Percentiles rank a stretch among this genome's conserved stretches.
Conservation (phyloP, 2,329 filamentous ascomycete species). For the Aspergillus ibericus region DNA sequence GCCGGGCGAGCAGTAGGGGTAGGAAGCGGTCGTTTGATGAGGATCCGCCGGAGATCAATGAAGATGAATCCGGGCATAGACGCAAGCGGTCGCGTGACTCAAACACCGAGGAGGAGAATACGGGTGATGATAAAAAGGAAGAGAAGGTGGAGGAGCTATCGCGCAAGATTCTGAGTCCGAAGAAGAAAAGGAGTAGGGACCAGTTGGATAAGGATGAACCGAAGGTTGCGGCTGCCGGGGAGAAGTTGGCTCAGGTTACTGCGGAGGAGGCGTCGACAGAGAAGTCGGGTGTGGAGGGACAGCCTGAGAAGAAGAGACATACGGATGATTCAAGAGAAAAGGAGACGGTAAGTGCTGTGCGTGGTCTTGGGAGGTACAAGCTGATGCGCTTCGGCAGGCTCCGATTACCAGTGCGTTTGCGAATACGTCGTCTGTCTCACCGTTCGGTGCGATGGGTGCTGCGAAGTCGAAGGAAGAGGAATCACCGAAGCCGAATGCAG, state of each 20-base stretch:
- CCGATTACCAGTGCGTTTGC: slow-evolving; percentile 43
- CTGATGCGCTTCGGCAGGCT: slow-evolving; percentile 21
- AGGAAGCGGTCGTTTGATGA: slow-evolving; percentile 41
- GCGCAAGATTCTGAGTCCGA: slow-evolving; percentile 34
- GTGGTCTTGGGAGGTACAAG: background rate
- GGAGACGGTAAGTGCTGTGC: slow-evolving; percentile 25
- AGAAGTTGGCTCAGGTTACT: slow-evolving; percentile 15
- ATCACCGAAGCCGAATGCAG: slow-evolving; percentile 28
- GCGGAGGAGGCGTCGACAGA: slow-evolving; percentile 14
- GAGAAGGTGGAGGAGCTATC: slow-evolving; percentile 18
- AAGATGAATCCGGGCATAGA: slow-evolving; percentile 32
- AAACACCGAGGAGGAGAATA: slow-evolving; percentile 31
- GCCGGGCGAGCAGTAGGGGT: slow-evolving; percentile 25
- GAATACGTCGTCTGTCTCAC: slow-evolving; percentile 45
- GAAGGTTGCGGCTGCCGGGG: slow-evolving; percentile 18
- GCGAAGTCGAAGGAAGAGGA: slow-evolving; percentile 28
- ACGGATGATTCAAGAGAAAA: slow-evolving; percentile 45
- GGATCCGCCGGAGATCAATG: slow-evolving; percentile 28
- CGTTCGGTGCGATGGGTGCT: slow-evolving; percentile 40
- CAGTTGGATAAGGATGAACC: slow-evolving; percentile 40
- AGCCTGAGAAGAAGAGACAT: slow-evolving; percentile 46
- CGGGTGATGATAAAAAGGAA: background rate
- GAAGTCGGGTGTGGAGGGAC: slow-evolving; percentile 26
- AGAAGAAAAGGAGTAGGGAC: slow-evolving; percentile 47
- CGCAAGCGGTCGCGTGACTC: slow-evolving; percentile 48